Evolutionary conservation across 2,329 filamentous ascomycete species (phyloP).

Genomic region (Ascosphaera apis): DNA sequence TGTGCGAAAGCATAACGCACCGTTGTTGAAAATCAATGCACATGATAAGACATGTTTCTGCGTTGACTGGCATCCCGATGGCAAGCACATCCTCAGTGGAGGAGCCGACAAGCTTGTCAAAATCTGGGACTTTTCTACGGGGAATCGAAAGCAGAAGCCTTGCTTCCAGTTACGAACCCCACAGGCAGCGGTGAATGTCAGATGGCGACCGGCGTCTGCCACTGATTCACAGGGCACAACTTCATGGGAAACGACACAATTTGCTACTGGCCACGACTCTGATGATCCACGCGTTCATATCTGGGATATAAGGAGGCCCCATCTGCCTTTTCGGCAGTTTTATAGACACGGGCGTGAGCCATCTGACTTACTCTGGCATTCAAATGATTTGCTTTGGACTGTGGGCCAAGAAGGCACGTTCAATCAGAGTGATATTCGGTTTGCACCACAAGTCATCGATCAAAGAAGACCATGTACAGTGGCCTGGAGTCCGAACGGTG

Average conservation of each 20-base stretch:
- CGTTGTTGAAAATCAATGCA: slow-evolving; percentile 36
- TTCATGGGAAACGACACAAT: slow-evolving; percentile 36
- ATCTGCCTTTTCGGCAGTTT: slow-evolving; percentile 39
- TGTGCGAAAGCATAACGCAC: slow-evolving; percentile 30
- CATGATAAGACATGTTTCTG: slow-evolving; percentile 37
- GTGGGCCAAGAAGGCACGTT: slow-evolving; percentile 38
- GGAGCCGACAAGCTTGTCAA: slow-evolving; percentile 38
- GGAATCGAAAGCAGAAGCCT: slow-evolving; percentile 34
- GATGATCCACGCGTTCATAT: slow-evolving; percentile 37
- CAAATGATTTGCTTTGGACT: slow-evolving; percentile 40
- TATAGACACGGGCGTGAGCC: slow-evolving; percentile 30
- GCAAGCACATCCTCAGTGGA: slow-evolving; percentile 39
- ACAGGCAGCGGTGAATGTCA: slow-evolving; percentile 36
- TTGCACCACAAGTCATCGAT: slow-evolving; percentile 34
- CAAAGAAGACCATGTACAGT: slow-evolving; percentile 32
- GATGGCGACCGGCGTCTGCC: slow-evolving; percentile 37
- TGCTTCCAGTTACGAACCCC: slow-evolving; percentile 35
- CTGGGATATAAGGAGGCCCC: slow-evolving; percentile 40
- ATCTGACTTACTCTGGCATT: slow-evolving; percentile 40
- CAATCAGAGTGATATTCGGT: slow-evolving; percentile 38
- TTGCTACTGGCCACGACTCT: slow-evolving; percentile 38
- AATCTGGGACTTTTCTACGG: slow-evolving; percentile 38
- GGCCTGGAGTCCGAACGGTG: slow-evolving; percentile 33
- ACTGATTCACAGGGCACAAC: slow-evolving; percentile 27
- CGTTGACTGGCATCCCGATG: slow-evolving; percentile 45